Base-by-base conservation (phyloP, 2,329 filamentous ascomycete genomes). In the Hyphodiscus sp. region DNA sequence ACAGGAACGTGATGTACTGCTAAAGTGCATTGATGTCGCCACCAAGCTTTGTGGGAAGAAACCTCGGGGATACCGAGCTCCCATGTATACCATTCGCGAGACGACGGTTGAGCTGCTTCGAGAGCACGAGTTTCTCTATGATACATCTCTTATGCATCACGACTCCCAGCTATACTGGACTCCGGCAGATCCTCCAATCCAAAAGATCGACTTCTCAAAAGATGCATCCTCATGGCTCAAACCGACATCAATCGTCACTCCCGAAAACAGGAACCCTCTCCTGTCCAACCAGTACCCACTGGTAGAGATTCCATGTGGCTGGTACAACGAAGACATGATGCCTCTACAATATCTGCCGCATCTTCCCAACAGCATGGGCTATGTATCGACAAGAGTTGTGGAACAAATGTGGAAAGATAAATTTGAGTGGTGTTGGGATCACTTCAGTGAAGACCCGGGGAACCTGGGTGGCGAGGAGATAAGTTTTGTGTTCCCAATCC, bases 141-240 rank as follows among this genome's bases (percentile, higher is more conserved):
- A 79, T 63, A 73, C 74, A 2, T 77, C 74, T 0, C 70, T 79
- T 44, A 72, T 73, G 4, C 74, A 77, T 57, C 72, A 77, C 60
- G 76, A 79, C 55, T 74, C 73, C 49, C 67, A 69, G 43, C 76
- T 76, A 0, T 79, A 78, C 64, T 74, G 71, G 56, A 61, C 78
- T 0, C 75, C 75, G 2, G 61, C 55, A 11, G 50, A 67, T 30
- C 68, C 71, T 1, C 66, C 71, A 0, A 74, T 77, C 45, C 49
- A 61, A 29, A 66, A 69, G 3, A 73, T 74, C 6, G 65, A 70
- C 44, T 77, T 74, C 67, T 63, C 62, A 1, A 61, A 67, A 0
- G 48, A 65, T 1, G 66, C 68, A 0, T 68, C 67, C 16, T 71
- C 73, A 20, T 77, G 75, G 74, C 76, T 78, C 73, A 69, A 73